A percentile compares a stretch with the other conserved stretches of the same genome.
Conservation (phyloP, 2,329 filamentous ascomycete species). For the Aspergillus nomiae region DNA sequence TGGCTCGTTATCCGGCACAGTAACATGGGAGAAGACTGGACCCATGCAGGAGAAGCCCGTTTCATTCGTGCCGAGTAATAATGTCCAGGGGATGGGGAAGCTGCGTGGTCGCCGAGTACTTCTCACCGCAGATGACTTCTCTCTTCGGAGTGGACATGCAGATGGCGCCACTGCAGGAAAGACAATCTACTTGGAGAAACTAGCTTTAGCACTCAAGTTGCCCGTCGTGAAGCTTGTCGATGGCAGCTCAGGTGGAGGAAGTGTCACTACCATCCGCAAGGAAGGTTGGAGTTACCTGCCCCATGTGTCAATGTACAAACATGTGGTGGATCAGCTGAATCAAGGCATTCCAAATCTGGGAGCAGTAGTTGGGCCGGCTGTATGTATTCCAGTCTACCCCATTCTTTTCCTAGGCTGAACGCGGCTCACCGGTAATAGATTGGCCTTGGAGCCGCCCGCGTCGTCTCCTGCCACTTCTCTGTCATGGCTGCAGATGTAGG, state of each 20-base stretch:
- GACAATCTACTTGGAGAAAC: conserved; percentile 64
- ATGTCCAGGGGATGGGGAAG: conserved; percentile 61
- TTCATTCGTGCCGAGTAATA: conserved; percentile 62
- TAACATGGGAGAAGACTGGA: conserved; percentile 55
- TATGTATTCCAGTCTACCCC: conserved; percentile 21
- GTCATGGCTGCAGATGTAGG: conserved; percentile 68
- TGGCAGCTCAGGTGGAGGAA: conserved; percentile 64
- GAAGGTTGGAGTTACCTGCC: conserved; percentile 63
- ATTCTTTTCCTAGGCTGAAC: background rate
- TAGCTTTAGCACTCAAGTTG: conserved; percentile 58
- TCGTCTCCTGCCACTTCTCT: conserved; percentile 64
- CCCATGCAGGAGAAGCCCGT: conserved; percentile 44
- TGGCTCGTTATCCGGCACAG: conserved; percentile 61
- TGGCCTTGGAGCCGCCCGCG: conserved; percentile 63
- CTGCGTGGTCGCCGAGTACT: conserved; percentile 57
- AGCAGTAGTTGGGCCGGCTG: conserved; percentile 63
- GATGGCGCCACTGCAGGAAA: conserved; percentile 62
- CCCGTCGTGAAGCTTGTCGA: conserved; percentile 67
- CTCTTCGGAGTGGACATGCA: conserved; percentile 64
- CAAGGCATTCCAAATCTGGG: conserved; percentile 66
- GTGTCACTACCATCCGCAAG: conserved; percentile 60
- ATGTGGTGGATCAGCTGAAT: conserved; percentile 61
- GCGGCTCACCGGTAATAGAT: conserved; percentile 40
- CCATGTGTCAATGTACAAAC: conserved; percentile 55
- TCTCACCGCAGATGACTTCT: conserved; percentile 67